These are phyloP conservation scores for Saccharum hybrid DNA, from an alignment of 202 grass and related monocot species.

Conservation along the genomic window DNA sequence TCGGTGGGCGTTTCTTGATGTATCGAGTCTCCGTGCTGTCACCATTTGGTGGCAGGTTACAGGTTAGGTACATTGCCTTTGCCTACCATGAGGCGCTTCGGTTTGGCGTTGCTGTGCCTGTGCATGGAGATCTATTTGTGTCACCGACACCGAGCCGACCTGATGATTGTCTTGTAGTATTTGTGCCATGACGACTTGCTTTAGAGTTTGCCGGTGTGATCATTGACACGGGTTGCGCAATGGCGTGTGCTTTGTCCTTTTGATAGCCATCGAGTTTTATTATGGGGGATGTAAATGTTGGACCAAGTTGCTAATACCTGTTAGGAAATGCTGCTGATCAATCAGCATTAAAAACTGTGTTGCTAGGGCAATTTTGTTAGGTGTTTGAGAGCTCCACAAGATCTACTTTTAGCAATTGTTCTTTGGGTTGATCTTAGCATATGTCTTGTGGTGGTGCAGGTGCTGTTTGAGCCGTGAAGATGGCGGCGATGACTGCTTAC, in stretches of 20 bases:
- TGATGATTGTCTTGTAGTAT: constrained; percentile 5
- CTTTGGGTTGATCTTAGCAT: background rate
- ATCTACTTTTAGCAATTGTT: constrained; percentile 8
- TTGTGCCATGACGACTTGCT: background rate
- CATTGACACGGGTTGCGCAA: background rate
- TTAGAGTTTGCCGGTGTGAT: constrained; percentile 15
- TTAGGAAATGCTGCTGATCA: background rate
- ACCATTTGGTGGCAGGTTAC: constrained; percentile 21
- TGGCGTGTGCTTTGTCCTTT: background rate
- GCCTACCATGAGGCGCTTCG: background rate
- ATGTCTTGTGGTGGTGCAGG: constrained; percentile 40
- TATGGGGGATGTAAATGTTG: background rate
- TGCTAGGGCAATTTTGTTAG: background rate
- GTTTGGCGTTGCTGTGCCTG: background rate
- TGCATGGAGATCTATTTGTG: constrained; percentile 42
- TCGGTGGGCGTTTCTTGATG: background rate
- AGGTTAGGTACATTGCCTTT: constrained; percentile 31
- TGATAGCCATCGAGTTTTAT: constrained; percentile 5
- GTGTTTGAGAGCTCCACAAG: constrained; percentile 6
- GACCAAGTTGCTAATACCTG: background rate
- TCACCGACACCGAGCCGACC: constrained; percentile 22
- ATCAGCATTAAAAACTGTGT: background rate
- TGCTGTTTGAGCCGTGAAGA: constrained; percentile 25
- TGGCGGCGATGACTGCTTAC: constrained; percentile 63
- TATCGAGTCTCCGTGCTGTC: background rate